Base-by-base conservation (phyloP, 257 asterid species). In the Solanum sitiens region DNA sequence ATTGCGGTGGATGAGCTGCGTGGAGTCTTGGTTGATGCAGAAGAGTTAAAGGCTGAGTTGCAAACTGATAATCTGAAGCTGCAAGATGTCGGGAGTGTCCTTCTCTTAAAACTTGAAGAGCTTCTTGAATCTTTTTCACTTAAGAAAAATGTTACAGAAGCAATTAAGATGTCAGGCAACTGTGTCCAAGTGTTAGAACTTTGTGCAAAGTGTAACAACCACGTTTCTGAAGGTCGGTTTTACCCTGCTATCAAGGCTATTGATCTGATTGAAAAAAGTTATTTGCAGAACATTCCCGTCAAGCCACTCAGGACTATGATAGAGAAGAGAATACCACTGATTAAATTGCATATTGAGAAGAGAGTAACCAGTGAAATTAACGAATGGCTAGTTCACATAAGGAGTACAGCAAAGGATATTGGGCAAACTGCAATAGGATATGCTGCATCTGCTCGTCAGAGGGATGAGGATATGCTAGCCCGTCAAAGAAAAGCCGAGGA, bases 401-500 rank as follows among this genome's bases (percentile, higher is more conserved):
- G 99, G 93, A 94, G 99, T 84, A 93, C 89, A 18, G 94, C 97
- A 2, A 96, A 93, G 92, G 94, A 92, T 89, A 95, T 96, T 25
- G 98, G 99, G 85, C 98, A 94, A 84, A 94, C 96, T 11, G 98
- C 99, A 14, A 94, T 95, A 30, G 96, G 95, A 67, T 92, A 94
- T 63, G 94, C 98, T 83, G 90, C 98, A 1, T 90, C 98, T 16
- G 98, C 98, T 40, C 98, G 99, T 50, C 98, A 95, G 92, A 92
- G 98, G 87, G 98, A 96, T 40, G 98, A 96, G 92, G 99, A 94
- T 72, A 94, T 96, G 98, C 92, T 96, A 71, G 94, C 98, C 87
- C 98, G 98, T 86, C 99, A 96, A 83, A 94, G 98, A 91, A 94
- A 94, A 91, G 96, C 96, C 0, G 98, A 96, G 89, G 99, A 96